These are phyloP conservation scores for Blepharisma stoltei DNA, from an alignment of 73 alveolate species.

Conservation along the genomic window DNA sequence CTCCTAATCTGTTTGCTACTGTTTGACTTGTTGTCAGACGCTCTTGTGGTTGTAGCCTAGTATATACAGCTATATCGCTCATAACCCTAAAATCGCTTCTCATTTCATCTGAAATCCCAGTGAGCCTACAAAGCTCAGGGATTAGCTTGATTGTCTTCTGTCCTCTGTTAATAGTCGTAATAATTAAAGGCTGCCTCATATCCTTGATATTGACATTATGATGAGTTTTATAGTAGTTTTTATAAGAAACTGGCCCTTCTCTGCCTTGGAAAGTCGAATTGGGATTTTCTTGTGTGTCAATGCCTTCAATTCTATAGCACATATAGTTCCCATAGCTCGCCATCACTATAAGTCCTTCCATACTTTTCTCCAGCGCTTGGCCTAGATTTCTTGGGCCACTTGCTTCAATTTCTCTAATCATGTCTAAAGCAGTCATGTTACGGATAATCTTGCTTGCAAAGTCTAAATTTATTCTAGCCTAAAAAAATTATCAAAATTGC, in stretches of 20 bases:
- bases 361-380: neutral
- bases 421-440: slow-evolving; percentile 1
- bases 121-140: slow-evolving; percentile 83
- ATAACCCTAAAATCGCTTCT: slow-evolving; percentile 72
- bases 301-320: slow-evolving; percentile 41
- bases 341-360: neutral
- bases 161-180: neutral
- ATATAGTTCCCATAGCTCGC: neutral
- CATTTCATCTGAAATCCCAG: slow-evolving; percentile 89
- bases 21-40: slow-evolving; percentile 24
- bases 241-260: neutral
- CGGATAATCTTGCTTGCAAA: slow-evolving; percentile 18
- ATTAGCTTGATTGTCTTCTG: slow-evolving; percentile 33
- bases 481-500: too few relatives aligned
- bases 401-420: neutral
- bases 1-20: neutral
- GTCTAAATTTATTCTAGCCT: too few relatives aligned
- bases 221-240: neutral
- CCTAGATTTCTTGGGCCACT: neutral
- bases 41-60: slow-evolving; percentile 59
- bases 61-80: slow-evolving; percentile 70
- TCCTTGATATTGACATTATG: neutral
- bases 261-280: neutral
- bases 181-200: slow-evolving; percentile 1
- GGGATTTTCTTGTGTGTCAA: slow-evolving; percentile 29